Conservation (phyloP, 225 moss, liverwort and hornwort species). For the Ulota crispa region DNA sequence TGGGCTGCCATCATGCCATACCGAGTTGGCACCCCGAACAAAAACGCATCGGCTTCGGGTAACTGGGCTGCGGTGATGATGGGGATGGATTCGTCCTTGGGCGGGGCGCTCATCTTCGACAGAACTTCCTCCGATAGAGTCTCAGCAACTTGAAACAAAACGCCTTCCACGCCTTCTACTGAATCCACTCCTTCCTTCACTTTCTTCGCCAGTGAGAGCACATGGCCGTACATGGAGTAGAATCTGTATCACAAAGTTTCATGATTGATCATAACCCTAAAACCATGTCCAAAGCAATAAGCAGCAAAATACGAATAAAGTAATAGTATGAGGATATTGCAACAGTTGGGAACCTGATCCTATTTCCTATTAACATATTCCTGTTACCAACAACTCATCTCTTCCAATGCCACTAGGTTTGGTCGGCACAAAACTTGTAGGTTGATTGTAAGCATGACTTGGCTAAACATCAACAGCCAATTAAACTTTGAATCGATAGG, state of each 20-base stretch:
- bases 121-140: slow-evolving; percentile 52
- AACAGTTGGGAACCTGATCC: too few species aligned
- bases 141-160: slow-evolving; percentile 66
- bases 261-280: neutral
- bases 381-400: neutral
- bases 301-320: neutral
- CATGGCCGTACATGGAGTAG: slow-evolving; percentile 83
- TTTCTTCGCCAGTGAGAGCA: slow-evolving; percentile 66
- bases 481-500: neutral
- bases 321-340: neutral
- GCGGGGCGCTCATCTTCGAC: slow-evolving; percentile 64
- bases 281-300: neutral
- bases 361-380: neutral
- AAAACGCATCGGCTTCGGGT: slow-evolving; percentile 58
- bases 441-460: neutral
- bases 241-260: slow-evolving; percentile 42
- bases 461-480: neutral
- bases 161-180: slow-evolving; percentile 68
- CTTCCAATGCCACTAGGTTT: neutral
- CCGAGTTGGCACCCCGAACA: slow-evolving; percentile 78
- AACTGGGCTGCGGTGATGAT: slow-evolving; percentile 55
- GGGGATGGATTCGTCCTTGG: slow-evolving; percentile 60
- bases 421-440: neutral
- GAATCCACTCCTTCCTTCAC: slow-evolving; percentile 82
- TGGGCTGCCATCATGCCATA: slow-evolving; percentile 87